These are phyloP conservation scores for Sherardia arvensis DNA, from an alignment of 257 asterid species.

Conservation along the genomic window DNA sequence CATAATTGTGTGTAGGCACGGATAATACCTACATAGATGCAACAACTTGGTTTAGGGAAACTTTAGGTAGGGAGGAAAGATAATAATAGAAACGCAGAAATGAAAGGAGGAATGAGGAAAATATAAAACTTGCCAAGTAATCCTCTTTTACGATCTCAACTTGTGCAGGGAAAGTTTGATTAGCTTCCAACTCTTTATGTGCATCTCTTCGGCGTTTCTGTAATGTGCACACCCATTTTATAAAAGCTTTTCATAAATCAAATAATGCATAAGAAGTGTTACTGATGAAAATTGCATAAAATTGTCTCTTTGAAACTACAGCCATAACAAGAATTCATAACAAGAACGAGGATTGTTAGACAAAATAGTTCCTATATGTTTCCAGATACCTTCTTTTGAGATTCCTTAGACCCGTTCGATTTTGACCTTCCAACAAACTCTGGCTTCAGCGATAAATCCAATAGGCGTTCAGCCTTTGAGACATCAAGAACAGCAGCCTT, in stretches of 20 bases:
- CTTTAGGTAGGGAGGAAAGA: neutral
- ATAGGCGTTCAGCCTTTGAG: conserved; percentile 75
- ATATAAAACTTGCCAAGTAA: conserved; percentile 61
- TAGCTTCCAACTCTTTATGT: conserved; percentile 47
- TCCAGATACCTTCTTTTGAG: conserved; percentile 46
- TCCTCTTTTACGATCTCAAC: conserved; percentile 88
- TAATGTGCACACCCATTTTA: conserved; percentile 11
- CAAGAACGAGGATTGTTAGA: neutral
- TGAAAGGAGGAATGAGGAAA: conserved; percentile 3
- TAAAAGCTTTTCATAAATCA: neutral
- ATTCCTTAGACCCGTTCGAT: conserved; percentile 25
- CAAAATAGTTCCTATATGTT: neutral
- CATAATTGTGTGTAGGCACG: conserved; percentile 48
- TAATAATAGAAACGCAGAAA: conserved; percentile 2
- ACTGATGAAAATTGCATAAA: neutral
- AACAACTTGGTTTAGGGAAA: neutral
- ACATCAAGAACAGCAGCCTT: conserved; percentile 79
- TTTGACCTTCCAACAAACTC: conserved; percentile 42
- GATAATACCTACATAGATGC: conserved; percentile 65
- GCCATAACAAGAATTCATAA: neutral
- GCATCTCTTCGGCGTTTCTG: conserved; percentile 80
- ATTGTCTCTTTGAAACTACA: neutral
- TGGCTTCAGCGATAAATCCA: conserved; percentile 79
- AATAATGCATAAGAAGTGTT: conserved; percentile 1
- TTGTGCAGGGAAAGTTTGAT: conserved; percentile 61